Base-by-base conservation (phyloP, 768 basidiomycete species). In the Pisolithus marmoratus region DNA sequence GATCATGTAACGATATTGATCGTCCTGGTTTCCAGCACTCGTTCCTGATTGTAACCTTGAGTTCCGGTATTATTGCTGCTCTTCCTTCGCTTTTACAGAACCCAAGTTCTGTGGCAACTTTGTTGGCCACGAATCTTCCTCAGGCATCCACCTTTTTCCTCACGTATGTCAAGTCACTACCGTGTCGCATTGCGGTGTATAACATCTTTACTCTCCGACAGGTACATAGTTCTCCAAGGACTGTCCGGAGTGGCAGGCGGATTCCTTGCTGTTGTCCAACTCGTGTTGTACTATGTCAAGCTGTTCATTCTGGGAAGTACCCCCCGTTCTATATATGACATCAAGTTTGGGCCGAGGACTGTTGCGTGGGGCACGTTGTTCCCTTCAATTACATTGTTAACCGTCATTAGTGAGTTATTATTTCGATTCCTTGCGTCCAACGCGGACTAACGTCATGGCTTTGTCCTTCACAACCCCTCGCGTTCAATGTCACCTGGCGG, bases 271-370 rank as follows among this genome's bases (percentile, higher is more conserved):
- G 79, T 87, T 41, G 85, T 90, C 9, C 72, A 82, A 1, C 72
- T 97, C 45, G 64, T 82, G 6, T 59, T 97, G 42, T 97, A 97
- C 73, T 96, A 96, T 61, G 86, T 95, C 66, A 95, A 92, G 72
- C 70, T 95, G 23, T 77, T 85, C 68, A 70, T 99, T 12, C 78
- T 94, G 17, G 94, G 92, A 22, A 90, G 87, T 57, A 95, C 95
- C 0, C 90, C 94, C 38, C 81, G 94, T 17, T 83, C 87, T 3
- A 77, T 97, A 12, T 95, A 84, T 62, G 74, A 76, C 27, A 88
- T 94, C 76, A 90, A 91, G 67, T 94, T 87, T 65, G 79, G 73
- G 5, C 76, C 85, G 37, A 70, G 81, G 22, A 78, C 68, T 9
- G 83, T 90, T 1, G 74, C 71, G 42, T 75, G 94, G 93, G 95